These are phyloP conservation scores for Botrytis fragariae DNA, from an alignment of 2,329 filamentous ascomycete genomes.

Conservation along the genomic window DNA sequence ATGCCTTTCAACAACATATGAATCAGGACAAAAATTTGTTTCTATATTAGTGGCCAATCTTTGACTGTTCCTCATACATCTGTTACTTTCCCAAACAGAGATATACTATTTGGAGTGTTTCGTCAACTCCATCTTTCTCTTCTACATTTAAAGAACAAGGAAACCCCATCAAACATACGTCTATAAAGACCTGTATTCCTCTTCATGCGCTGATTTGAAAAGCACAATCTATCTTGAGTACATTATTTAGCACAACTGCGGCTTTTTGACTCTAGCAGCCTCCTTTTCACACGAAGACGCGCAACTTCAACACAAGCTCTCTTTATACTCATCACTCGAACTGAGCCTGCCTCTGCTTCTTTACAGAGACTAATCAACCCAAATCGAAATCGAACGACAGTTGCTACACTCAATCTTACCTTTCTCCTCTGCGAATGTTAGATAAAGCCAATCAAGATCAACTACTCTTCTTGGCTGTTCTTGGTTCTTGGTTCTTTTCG, in stretches of 20 bases:
- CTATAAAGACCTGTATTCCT: background rate
- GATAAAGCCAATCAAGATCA: background rate
- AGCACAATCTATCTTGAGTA: background rate
- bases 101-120: background rate
- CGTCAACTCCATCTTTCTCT: background rate
- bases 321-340: background rate
- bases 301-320: background rate
- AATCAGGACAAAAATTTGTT: background rate
- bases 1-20: background rate
- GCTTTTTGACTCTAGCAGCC: background rate
- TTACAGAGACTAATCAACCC: rapidly evolving
- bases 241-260: background rate
- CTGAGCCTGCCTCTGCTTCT: background rate
- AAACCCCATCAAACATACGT: no score
- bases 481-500: no score
- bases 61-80: background rate
- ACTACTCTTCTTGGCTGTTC: background rate
- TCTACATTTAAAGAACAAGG: background rate
- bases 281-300: background rate
- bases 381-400: background rate
- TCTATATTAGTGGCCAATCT: background rate
- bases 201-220: no score
- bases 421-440: background rate
- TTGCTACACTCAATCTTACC: background rate
- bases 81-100: background rate